Evolutionary conservation across 2,329 filamentous ascomycete species (phyloP), one percentile per base, ranked within the genome.

Genomic region (Colletotrichum sp.): DNA sequence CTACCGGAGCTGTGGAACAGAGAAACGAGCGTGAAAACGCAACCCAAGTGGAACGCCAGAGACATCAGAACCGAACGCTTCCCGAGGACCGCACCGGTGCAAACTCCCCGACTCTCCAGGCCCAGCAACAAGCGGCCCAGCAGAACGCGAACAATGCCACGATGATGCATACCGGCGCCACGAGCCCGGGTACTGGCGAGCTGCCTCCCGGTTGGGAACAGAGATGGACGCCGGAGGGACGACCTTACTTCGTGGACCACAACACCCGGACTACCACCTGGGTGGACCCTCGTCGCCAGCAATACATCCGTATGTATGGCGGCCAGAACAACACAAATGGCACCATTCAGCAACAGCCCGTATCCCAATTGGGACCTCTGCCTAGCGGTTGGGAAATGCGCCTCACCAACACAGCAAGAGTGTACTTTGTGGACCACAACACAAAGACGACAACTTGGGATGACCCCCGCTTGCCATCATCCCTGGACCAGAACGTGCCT

Each of bases 381-480:
- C 97, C 97, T 4, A 98, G 97, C 81, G 97, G 97, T 4, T 99
- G 97, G 97, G 97, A 99, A 89, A 99, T 99, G 97, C 95, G 97
- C 76, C 92, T 99, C 67, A 99, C 97, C 69, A 98, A 99, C 85
- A 99, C 97, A 16, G 97, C 97, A 32, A 92, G 97, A 75, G 97
- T 99, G 18, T 99, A 99, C 86, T 99, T 99, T 84, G 97, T 99
- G 59, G 97, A 99, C 82, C 97, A 99, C 87, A 99, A 99, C 87
- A 99, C 97, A 59, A 99, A 99, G 89, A 99, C 97, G 0, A 99
- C 97, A 5, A 99, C 97, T 1, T 99, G 97, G 97, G 97, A 99
- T 82, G 97, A 99, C 82, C 97, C 97, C 43, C 92, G 97, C 82
- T 88, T 99, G 79, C 97, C 97, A 28, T 98, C 96, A 4, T 98